Percentiles rank a stretch among this genome's conserved stretches.
Conservation (phyloP, 768 basidiomycete genomes). For the Mrakia gelida region DNA sequence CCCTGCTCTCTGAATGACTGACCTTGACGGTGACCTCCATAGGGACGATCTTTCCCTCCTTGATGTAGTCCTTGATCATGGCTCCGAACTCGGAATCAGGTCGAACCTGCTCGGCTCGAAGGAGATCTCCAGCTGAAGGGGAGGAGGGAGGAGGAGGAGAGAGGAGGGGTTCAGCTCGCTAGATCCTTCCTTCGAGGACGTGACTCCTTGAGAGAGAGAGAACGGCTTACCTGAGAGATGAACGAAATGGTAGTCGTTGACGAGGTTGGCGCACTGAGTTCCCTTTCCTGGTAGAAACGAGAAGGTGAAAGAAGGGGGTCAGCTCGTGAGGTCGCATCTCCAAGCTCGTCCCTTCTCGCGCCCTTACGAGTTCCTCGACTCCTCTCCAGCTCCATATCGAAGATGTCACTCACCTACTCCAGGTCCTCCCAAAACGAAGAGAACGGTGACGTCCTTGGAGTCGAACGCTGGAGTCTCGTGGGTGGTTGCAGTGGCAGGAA, state of each 20-base stretch:
- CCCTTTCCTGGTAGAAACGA: constrained; percentile 67
- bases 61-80: constrained; percentile 81
- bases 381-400: not conserved
- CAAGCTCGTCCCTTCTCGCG: not conserved
- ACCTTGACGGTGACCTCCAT: constrained; percentile 87
- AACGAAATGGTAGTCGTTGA: constrained; percentile 76
- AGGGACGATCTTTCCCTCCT: constrained; percentile 88
- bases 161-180: not conserved
- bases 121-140: constrained; percentile 80
- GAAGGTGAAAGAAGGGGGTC: not conserved
- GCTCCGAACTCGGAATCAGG: constrained; percentile 75
- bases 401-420: constrained; percentile 65
- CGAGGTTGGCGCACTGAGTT: constrained; percentile 83
- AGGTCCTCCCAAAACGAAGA: constrained; percentile 95
- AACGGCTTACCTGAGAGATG: constrained; percentile 81
- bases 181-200: not conserved
- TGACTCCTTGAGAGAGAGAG: not conserved
- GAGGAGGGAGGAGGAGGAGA: not conserved
- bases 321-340: not conserved
- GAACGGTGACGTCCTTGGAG: constrained; percentile 67
- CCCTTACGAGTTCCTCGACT: no score
- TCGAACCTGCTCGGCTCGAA: constrained; percentile 87
- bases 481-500: constrained; percentile 49
- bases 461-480: constrained; percentile 53
- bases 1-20: not conserved